phyloP scores from a whole-genome alignment of 106 monocot genomes.

The Gastrodia elata region DNA sequence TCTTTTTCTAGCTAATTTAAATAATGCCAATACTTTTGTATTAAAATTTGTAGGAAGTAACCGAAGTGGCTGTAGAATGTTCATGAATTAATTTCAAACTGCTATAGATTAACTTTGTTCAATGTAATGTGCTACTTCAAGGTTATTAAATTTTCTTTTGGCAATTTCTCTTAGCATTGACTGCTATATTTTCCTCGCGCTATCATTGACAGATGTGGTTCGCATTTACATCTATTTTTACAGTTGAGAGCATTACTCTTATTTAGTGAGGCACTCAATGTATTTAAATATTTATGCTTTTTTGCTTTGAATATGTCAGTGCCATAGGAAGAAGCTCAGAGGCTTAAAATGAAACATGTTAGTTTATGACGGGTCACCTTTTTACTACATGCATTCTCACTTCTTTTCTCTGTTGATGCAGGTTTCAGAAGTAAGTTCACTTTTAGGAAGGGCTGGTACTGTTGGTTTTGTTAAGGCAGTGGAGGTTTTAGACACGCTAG shows the following conservation, averaged over 20 bases:
- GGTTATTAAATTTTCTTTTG: not conserved
- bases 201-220: not conserved
- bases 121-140: not conserved
- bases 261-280: not conserved
- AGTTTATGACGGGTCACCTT: not conserved
- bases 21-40: not conserved
- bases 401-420: conserved; percentile 8
- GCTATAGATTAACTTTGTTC: not conserved
- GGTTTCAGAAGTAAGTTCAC: conserved; percentile 50
- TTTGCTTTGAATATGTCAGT: not conserved
- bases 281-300: not conserved
- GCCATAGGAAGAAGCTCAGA: not conserved
- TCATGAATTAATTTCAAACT: not conserved
- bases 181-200: not conserved
- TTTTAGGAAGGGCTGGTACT: conserved; percentile 43
- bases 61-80: too few relatives aligned
- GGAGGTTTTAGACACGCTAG: conserved; percentile 51
- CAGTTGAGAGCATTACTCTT: not conserved
- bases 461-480: conserved; percentile 53
- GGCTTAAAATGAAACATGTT: not conserved
- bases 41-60: too few relatives aligned
- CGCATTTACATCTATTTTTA: not conserved
- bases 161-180: not conserved
- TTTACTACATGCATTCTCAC: not conserved
- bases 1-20: not conserved